These are phyloP conservation scores for Venturia oleaginea DNA, from an alignment of 2,329 filamentous ascomycete genomes.

Conservation along the genomic window DNA sequence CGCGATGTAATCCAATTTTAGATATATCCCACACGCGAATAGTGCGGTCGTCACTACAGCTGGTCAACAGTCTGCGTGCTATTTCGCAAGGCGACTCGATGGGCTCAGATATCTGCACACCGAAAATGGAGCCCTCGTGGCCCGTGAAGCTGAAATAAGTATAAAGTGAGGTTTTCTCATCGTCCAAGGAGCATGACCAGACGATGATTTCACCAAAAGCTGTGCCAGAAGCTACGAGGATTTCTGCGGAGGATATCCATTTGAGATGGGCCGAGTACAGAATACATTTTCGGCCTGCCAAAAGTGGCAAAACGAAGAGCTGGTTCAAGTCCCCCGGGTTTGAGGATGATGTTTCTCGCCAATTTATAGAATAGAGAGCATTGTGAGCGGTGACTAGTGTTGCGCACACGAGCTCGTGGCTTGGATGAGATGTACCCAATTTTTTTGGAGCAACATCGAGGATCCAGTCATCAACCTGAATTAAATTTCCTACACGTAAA, in stretches of 20 bases:
- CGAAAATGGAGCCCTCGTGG: conserved; percentile 92
- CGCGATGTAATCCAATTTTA: not conserved
- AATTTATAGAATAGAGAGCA: conserved; percentile 52
- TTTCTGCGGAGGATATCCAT: conserved; percentile 47
- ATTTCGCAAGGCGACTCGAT: conserved; percentile 26
- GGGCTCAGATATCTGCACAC: conserved; percentile 61
- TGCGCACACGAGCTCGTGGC: conserved; percentile 24
- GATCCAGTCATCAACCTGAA: conserved; percentile 29
- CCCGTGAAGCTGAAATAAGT: conserved; percentile 51
- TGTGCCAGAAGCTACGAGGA: conserved; percentile 79
- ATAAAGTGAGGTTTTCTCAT: conserved; percentile 21
- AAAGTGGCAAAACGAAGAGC: conserved; percentile 41
- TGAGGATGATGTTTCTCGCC: conserved; percentile 14
- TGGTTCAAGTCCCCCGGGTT: conserved; percentile 21
- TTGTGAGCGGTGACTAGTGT: conserved; percentile 81
- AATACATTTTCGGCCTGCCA: conserved; percentile 67
- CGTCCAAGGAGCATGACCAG: conserved; percentile 59
- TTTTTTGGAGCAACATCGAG: conserved; percentile 13
- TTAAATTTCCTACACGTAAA: conserved; percentile 17
- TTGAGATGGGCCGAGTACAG: conserved; percentile 74
- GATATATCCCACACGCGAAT: conserved; percentile 46
- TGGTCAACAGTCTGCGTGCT: conserved; percentile 60
- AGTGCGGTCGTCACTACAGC: conserved; percentile 90
- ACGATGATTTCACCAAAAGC: conserved; percentile 90
- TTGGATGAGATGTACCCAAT: not conserved